These are phyloP conservation scores for Centrapalus pauciflorus DNA, from an alignment of 129 eudicot species.

Conservation along the genomic window DNA sequence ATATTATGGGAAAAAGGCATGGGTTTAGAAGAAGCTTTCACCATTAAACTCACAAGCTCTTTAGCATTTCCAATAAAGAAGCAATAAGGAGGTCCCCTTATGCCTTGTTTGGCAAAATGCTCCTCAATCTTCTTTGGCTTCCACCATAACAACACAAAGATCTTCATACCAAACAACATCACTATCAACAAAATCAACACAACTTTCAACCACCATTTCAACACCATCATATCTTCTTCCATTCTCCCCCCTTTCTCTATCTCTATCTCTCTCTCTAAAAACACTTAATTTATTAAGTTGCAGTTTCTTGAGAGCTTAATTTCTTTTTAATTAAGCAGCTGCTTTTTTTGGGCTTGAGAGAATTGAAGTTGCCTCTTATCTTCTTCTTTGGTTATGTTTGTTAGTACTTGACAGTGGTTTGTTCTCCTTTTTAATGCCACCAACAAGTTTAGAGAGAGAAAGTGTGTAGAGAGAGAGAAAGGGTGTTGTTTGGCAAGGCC, in stretches of 20 bases:
- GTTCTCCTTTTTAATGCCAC: conserved; percentile 53
- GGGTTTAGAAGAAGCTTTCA: conserved; percentile 79
- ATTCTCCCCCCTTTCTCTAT: conserved; percentile 10
- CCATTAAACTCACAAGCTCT: conserved; percentile 80
- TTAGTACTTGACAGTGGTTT: conserved; percentile 38
- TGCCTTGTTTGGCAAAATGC: conserved; percentile 86
- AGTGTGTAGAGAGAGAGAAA: conserved; percentile 24
- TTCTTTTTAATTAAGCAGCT: conserved; percentile 23
- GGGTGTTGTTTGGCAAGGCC: conserved; percentile 68
- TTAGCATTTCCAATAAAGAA: conserved; percentile 91
- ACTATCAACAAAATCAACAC: conserved; percentile 25
- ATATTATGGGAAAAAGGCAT: conserved; percentile 92
- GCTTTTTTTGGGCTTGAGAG: conserved; percentile 9
- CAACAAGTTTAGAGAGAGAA: conserved; percentile 42
- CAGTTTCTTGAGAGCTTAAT: conserved; percentile 14
- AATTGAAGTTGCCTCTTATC: conserved; percentile 19
- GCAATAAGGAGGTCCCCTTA: conserved; percentile 85
- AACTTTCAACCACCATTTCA: conserved; percentile 40
- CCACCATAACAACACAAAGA: conserved; percentile 70
- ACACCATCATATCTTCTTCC: conserved; percentile 38
- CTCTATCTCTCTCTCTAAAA: background rate
- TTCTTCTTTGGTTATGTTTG: conserved; percentile 46
- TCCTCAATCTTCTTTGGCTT: conserved; percentile 75
- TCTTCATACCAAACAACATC: conserved; percentile 35
- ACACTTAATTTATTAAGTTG: too few relatives aligned